Evolutionary conservation across 805 yeast species (phyloP).

Genomic region (Candida germanica): DNA sequence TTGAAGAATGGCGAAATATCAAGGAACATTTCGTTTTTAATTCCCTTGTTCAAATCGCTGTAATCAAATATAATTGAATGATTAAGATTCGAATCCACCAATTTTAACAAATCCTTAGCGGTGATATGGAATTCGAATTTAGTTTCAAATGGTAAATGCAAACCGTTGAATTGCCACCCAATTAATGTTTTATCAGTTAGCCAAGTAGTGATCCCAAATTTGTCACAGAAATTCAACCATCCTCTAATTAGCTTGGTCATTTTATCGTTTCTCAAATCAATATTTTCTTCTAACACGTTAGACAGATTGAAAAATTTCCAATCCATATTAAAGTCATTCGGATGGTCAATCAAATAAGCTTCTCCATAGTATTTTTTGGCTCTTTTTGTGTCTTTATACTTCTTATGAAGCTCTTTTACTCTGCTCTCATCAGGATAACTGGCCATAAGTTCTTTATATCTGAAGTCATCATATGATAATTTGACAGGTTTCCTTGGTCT

Average conservation of each 20-base stretch:
- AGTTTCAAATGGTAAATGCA: slow-evolving; percentile 52
- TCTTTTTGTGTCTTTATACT: slow-evolving; percentile 11
- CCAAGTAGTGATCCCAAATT: slow-evolving; percentile 37
- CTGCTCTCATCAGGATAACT: slow-evolving; percentile 3
- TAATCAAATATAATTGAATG: slow-evolving; percentile 40
- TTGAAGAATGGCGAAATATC: slow-evolving; percentile 31
- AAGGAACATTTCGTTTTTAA: slow-evolving; percentile 24
- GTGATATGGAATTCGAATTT: slow-evolving; percentile 52
- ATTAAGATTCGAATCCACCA: slow-evolving; percentile 38
- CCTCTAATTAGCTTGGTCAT: slow-evolving; percentile 41
- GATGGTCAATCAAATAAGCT: slow-evolving; percentile 10
- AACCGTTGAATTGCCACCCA: slow-evolving; percentile 51
- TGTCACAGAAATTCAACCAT: slow-evolving; percentile 43
- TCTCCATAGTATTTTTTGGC: slow-evolving; percentile 14
- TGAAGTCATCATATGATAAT: slow-evolving; percentile 9
- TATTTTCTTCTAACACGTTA: slow-evolving; percentile 5
- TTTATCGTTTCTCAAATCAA: slow-evolving; percentile 4
- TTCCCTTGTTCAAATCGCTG: slow-evolving; percentile 11
- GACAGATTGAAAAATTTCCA: slow-evolving; percentile 14
- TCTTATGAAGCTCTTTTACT: slow-evolving; percentile 4
- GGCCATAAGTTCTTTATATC: background rate
- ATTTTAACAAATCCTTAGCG: slow-evolving; percentile 37
- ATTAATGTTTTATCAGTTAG: slow-evolving; percentile 33
- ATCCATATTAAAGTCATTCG: slow-evolving; percentile 7
- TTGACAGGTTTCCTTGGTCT: slow-evolving; percentile 3